A percentile compares a stretch with the other conserved stretches of the same genome.
Conservation (phyloP, 768 basidiomycete genomes). For the Mycena vulgaris region DNA sequence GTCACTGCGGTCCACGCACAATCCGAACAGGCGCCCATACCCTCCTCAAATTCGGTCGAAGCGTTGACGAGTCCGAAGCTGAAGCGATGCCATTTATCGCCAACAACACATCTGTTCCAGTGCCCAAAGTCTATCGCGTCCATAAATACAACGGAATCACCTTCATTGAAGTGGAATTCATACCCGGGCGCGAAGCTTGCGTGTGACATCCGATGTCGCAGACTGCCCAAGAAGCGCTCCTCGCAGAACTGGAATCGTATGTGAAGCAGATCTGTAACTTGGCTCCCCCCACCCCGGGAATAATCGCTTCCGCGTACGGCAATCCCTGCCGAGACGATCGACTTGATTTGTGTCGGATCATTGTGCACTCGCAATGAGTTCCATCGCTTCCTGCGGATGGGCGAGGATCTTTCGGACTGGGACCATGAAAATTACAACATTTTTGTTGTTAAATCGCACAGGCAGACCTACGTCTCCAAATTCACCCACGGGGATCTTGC, state of each 20-base stretch:
- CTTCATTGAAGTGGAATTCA: neutral
- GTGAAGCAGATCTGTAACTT: neutral
- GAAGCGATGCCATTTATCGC: neutral
- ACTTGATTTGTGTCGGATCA: neutral
- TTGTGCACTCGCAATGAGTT: neutral
- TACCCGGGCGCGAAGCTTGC: neutral
- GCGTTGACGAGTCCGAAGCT: neutral
- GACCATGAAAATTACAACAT: neutral
- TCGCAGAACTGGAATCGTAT: neutral
- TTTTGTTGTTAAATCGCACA: neutral
- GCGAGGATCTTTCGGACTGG: neutral
- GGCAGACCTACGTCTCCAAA: neutral
- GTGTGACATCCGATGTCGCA: neutral
- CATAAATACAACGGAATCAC: neutral
- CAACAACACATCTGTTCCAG: neutral
- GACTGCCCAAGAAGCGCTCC: neutral
- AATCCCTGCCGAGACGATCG: neutral
- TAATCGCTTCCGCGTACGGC: neutral
- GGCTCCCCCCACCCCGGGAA: neutral
- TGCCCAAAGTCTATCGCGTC: neutral
- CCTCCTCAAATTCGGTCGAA: neutral
- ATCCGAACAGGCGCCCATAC: neutral
- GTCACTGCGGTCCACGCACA: too few relatives aligned
- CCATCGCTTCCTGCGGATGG: neutral
- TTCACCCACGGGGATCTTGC: constrained; percentile 61